These are phyloP conservation scores for Thamnidium elegans DNA, from an alignment of 192 early-diverging fungal species.

Conservation along the genomic window DNA sequence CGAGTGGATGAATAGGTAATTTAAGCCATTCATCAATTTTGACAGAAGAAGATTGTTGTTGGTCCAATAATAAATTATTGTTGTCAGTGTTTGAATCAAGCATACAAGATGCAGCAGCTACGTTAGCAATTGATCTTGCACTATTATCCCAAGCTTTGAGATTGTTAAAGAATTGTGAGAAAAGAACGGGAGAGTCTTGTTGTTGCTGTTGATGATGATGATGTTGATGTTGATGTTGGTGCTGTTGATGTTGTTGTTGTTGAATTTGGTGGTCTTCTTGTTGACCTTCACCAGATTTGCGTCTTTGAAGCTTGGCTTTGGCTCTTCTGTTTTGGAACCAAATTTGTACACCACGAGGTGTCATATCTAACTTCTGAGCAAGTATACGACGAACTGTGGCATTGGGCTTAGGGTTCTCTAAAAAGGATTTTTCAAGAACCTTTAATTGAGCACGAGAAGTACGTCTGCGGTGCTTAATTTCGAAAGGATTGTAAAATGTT, in stretches of 20 bases:
- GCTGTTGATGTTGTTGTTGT: background rate
- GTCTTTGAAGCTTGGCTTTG: conserved; percentile 71
- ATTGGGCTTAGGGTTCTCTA: conserved; percentile 60
- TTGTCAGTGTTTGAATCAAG: background rate
- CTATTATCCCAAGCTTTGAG: background rate
- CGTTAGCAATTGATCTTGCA: background rate
- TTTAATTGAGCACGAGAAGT: conserved; percentile 72
- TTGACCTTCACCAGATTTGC: conserved; percentile 12
- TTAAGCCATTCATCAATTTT: conserved; percentile 17
- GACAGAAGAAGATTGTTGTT: background rate
- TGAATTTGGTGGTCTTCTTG: background rate
- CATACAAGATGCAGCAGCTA: conserved; percentile 12
- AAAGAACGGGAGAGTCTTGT: background rate
- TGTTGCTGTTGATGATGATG: background rate
- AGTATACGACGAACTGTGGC: conserved; percentile 58
- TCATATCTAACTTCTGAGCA: conserved; percentile 64
- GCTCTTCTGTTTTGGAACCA: conserved; percentile 92
- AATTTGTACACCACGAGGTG: conserved; percentile 71
- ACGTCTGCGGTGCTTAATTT: conserved; percentile 72
- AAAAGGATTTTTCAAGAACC: conserved; percentile 69
- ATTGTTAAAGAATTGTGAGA: conserved; percentile 23
- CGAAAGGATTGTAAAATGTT: conserved; percentile 76
- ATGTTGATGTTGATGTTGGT: background rate
- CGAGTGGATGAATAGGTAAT: conserved; percentile 8
- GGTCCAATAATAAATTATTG: background rate